Conservation (phyloP, 1,284 basidiomycete genomes). For the Puccinia triticina region DNA sequence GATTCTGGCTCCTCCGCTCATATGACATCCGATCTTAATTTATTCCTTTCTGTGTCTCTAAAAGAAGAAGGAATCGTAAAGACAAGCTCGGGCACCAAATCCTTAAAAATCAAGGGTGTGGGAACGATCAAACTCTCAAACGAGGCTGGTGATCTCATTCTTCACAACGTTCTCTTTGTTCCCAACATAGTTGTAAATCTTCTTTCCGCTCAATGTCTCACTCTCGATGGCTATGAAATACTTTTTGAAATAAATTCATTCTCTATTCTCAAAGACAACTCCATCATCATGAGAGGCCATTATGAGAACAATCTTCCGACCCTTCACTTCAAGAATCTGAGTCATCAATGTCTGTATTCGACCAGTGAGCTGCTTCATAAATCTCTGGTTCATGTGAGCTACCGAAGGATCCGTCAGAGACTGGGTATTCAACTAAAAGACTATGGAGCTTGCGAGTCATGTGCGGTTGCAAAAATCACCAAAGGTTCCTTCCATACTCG, state of each 20-base stretch:
- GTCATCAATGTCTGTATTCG: not conserved
- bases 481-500: not conserved
- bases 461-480: constrained; percentile 1
- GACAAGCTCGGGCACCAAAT: not conserved
- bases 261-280: not conserved
- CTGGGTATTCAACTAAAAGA: not conserved
- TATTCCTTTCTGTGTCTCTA: not conserved
- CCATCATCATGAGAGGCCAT: no score
- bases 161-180: not conserved
- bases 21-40: not conserved
- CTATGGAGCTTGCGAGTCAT: not conserved
- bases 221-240: not conserved
- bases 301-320: constrained; percentile 2
- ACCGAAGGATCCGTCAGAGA: not conserved
- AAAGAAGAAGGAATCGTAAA: not conserved
- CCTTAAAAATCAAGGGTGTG: not conserved
- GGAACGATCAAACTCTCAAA: not conserved
- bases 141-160: not conserved
- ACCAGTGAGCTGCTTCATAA: not conserved
- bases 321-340: not conserved
- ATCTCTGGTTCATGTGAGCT: not conserved
- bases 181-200: not conserved
- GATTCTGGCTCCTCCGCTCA: not conserved
- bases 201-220: not conserved
- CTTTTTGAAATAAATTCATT: not conserved